Conservation (phyloP, 192 early-diverging fungal species). For the Phlyctochytrium planicorne region DNA sequence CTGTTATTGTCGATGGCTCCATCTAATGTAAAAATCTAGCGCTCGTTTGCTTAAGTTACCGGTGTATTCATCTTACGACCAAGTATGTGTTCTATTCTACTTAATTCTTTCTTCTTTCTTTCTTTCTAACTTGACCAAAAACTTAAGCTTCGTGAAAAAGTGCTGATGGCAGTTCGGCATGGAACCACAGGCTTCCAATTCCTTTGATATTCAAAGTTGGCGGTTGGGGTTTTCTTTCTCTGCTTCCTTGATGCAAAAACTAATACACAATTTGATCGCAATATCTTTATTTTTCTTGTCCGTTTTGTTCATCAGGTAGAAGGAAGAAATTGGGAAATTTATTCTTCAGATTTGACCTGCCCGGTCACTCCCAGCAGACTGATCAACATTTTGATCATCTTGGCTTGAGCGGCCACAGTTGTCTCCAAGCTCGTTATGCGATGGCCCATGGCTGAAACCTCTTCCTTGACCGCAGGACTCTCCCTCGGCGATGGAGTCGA, state of each 20-base stretch:
- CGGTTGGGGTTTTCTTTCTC: too few relatives aligned
- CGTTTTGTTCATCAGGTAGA: too few relatives aligned
- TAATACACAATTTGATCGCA: too few relatives aligned
- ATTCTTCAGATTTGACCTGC: too few relatives aligned
- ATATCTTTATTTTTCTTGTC: too few relatives aligned
- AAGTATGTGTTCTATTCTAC: neutral
- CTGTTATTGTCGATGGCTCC: neutral
- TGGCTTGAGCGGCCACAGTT: neutral
- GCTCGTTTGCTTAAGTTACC: neutral
- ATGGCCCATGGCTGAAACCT: neutral
- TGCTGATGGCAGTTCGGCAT: neutral
- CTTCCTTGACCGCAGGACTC: neutral
- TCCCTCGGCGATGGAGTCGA: neutral
- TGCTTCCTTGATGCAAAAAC: too few relatives aligned
- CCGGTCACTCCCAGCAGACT: neutral
- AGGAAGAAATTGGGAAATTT: too few relatives aligned
- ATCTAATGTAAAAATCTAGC: neutral
- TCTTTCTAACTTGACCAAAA: neutral
- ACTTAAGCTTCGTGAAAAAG: neutral
- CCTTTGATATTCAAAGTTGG: too few relatives aligned
- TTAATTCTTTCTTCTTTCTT: too few relatives aligned
- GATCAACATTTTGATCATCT: neutral
- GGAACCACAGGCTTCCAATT: neutral
- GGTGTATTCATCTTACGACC: neutral
- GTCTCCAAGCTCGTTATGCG: neutral